Base-by-base conservation (phyloP, 257 asterid species). In the Solanum paucissectum region DNA sequence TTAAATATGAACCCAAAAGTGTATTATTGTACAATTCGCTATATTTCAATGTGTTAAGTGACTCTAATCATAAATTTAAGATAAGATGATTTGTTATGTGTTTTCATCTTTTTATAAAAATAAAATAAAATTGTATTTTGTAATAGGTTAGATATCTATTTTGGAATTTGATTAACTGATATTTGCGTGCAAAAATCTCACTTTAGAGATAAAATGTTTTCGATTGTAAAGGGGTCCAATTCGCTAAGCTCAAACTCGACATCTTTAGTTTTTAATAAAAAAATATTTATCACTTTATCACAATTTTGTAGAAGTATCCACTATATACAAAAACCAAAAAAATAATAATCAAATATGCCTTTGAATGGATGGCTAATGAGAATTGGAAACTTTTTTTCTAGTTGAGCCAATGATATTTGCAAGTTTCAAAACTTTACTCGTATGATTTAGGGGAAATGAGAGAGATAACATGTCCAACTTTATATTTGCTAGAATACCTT, bases 401-500 rank as follows among this genome's bases (percentile, higher is more conserved):
- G 6, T 62, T 23, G 32, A 62, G 71, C 71, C 12, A 10, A 62
- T 62, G 32, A 62, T 62, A 62, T 62, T 23, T 62, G 29, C 14
- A 9, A 62, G 32, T 62, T 23, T 62, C 69, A 62, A 3, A 7
- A 62, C 13, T 62, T 62, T 23, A 14, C 12, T 62, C 71, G 0
- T n/a, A 23, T 5, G 10, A 23, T 4, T 10, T 9, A 23, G 7
- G 71, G 71, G 32, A 0, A 23, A 23, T 62, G 71, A 23, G 32
- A 62, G 71, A 62, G 14, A 4, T 62, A 23, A 9, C 71, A 62
- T 62, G 32, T 62, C 21, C 71, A 62, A 23, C 71, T 62, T 62
- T 9, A 25, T n/a, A n/a, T n/a, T n/a, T 62, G 32, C 14, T 62
- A 9, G 3, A 9, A 29, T 0, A n/a, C 14, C 0, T 9, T 23